Base-by-base conservation (phyloP, 768 basidiomycete species). In the Agaricus blazei region DNA sequence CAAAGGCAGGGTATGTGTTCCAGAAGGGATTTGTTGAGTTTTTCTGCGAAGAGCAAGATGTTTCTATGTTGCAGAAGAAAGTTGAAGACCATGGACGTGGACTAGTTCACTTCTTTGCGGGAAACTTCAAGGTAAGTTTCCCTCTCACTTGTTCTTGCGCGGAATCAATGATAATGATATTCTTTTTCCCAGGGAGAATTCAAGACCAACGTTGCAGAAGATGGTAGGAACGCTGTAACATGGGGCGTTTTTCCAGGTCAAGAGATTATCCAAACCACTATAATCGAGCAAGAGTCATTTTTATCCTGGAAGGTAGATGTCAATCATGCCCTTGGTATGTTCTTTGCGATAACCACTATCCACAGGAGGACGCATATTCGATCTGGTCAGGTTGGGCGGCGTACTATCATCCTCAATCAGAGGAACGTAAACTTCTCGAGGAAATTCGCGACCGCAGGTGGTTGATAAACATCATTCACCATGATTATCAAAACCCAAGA, bases 241-340 rank as follows among this genome's bases (percentile, higher is more conserved):
- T 99, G 97, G 97, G 97, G 95, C 54, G 87, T 98, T 5, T 99
- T 99, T 68, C 92, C 94, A 0, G 97, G 93, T 0, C 90, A 97
- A 66, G 97, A 99, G 70, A 88, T 99, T 45, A 82, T 87, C 1
- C 96, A 98, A 64, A 91, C 96, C 4, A 99, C 97, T 0, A 93
- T 98, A 61, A 98, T 99, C 36, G 97, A 98, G 65, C 83, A 82
- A 48, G 88, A 93, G 65, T 96, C 93, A 12, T 99, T 99, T 77
- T 71, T 91, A 36, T 87, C 93, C 0, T 99, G 97, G 97, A 98
- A 95, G 87, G 96, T 94, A 45, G 23, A 64, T 34, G 7, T 37
- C 31, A 14, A 26, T 12, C 28, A 49, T n/a, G 28, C 27, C 53
- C n/a, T 27, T 43, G 36, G 5, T 47, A 46, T 24, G 23, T 37